Evolutionary conservation across 306 rosid genomes (phyloP), one percentile per base, ranked within the genome.

Genomic region (Mimosa bimucronata): DNA sequence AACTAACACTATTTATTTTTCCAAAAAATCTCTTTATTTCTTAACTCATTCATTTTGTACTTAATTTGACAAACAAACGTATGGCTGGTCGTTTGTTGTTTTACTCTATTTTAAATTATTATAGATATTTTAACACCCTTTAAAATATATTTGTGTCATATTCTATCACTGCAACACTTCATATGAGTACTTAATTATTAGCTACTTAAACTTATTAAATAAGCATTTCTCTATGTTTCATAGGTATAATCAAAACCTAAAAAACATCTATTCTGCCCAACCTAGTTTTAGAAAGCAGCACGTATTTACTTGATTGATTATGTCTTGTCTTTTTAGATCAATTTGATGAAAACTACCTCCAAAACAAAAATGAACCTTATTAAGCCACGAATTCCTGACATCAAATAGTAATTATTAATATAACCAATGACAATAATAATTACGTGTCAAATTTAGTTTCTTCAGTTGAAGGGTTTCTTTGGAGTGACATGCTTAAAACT

Each of bases 381-480:
- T 67, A 57, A 75, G 76, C 66, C 77, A 76, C 73, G 73, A 81
- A 34, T 31, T 52, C 61, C 74, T 5, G 6, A 62, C n/a, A 60
- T 61, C 12, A 61, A 69, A 46, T 66, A 67, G 48, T 34, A 29
- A 28, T 71, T 38, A 26, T 62, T 38, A 71, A 71, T 50, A 62
- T 64, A 76, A 82, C 61, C 23, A 76, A 82, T 77, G 38, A 55
- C 2, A 25, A 23, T 58, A 23, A 13, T 61, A 37, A 71, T 76
- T 82, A 57, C 81, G 85, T 82, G 81, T 69, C 48, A 76, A 38
- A 37, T 76, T 66, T 30, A 68, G 41, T 66, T 66, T 37, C 70
- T 53, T 80, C 71, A 18, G 40, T 40, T 66, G 55, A 29, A 26
- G 8, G 1, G 7, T 19, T 19, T 11, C 23, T 21, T 60, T 9